Conservation (phyloP, 2,329 filamentous ascomycete genomes). For the Didymella keratinophila region DNA sequence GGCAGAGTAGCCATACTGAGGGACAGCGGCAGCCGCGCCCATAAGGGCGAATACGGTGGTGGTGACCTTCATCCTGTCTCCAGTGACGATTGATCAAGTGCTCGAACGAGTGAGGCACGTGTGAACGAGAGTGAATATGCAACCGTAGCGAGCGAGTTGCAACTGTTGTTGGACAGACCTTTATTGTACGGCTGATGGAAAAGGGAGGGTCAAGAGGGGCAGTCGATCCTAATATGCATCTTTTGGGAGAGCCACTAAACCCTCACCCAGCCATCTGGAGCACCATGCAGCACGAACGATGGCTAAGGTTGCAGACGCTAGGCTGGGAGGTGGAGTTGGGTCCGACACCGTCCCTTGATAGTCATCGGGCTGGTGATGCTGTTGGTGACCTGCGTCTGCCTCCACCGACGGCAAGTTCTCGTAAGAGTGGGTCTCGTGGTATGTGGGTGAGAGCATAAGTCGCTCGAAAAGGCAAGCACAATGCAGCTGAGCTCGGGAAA, state of each 20-base stretch:
- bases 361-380: conserved; percentile 17
- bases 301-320: conserved; percentile 44
- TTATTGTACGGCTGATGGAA: conserved; percentile 24
- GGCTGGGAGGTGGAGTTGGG: conserved; percentile 36
- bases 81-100: conserved; percentile 22
- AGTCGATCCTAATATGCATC: conserved; percentile 38
- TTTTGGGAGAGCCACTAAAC: conserved; percentile 25
- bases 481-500: conserved; percentile 16
- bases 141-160: conserved; percentile 53
- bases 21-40: conserved; percentile 39
- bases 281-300: conserved; percentile 24
- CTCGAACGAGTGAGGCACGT: conserved; percentile 28
- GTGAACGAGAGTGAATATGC: conserved; percentile 42
- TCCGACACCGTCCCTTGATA: conserved; percentile 26
- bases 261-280: conserved; percentile 34
- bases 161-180: conserved; percentile 31
- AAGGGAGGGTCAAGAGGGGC: conserved; percentile 25
- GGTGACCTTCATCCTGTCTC: conserved; percentile 42
- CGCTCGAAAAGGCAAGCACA: conserved; percentile 25
- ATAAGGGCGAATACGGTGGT: conserved; percentile 43
- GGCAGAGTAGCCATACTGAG: conserved; percentile 17
- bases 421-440: conserved; percentile 30
- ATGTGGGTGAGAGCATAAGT: conserved; percentile 23
- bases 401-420: conserved; percentile 22
- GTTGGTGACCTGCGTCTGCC: conserved; percentile 20